A percentile compares a stretch with the other conserved stretches of the same genome.
Conservation (phyloP, 179 eudicot genomes). For the Spergularia azorica region DNA sequence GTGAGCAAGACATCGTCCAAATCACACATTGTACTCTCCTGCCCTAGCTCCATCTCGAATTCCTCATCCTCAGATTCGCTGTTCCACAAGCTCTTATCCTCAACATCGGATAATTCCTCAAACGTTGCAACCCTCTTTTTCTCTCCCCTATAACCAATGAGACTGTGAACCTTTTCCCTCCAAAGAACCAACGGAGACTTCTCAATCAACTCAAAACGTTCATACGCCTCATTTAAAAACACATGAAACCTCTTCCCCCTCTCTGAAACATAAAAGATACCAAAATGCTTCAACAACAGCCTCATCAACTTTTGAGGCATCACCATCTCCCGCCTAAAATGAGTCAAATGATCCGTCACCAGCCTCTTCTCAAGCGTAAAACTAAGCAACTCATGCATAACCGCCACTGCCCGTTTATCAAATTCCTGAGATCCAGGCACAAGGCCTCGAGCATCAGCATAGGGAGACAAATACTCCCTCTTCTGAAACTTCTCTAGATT, state of each 20-base stretch:
- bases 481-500: conserved; percentile 72
- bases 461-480: conserved; percentile 78
- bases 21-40: conserved; percentile 36
- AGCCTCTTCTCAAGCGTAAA: conserved; percentile 84
- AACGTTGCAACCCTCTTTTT: conserved; percentile 51
- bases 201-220: conserved; percentile 73
- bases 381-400: conserved; percentile 93
- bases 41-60: conserved; percentile 28
- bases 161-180: conserved; percentile 75
- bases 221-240: conserved; percentile 83
- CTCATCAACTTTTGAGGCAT: conserved; percentile 99
- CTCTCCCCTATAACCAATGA: conserved; percentile 74
- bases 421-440: conserved; percentile 75
- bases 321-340: conserved; percentile 76
- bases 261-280: conserved; percentile 95
- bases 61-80: conserved; percentile 63
- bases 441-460: conserved; percentile 73
- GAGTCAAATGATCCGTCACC: conserved; percentile 93
- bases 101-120: conserved; percentile 55
- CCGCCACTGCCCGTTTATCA: conserved; percentile 86
- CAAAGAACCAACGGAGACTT: conserved; percentile 79
- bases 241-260: conserved; percentile 94
- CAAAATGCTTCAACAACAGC: conserved; percentile 82
- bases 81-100: conserved; percentile 48
- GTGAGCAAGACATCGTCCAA: conserved; percentile 38